Evolutionary conservation across 2,329 filamentous ascomycete genomes (phyloP).

Genomic region (Colletotrichum sojae): DNA sequence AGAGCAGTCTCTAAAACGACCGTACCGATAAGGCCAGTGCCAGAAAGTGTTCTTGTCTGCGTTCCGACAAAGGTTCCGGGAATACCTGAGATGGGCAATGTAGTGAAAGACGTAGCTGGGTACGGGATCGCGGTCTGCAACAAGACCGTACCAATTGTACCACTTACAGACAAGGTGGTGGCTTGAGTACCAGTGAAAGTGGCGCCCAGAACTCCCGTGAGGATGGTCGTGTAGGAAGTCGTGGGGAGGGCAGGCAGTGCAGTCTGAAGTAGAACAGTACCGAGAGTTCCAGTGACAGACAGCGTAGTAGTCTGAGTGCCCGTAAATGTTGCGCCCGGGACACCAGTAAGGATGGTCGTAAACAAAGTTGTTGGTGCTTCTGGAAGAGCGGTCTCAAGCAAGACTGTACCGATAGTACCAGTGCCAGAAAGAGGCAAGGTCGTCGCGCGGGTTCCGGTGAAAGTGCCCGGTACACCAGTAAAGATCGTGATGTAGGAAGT

Average conservation of each 20-base stretch:
- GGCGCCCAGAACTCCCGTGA: background rate
- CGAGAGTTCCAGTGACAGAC: background rate
- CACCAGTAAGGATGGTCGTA: slow-evolving; percentile 8
- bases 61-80: background rate
- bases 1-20: background rate
- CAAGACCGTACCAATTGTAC: background rate
- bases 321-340: slow-evolving; percentile 1
- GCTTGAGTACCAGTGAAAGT: background rate
- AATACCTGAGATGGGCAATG: background rate
- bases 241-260: background rate
- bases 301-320: slow-evolving; percentile 8
- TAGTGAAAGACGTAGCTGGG: background rate
- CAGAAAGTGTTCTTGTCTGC: background rate
- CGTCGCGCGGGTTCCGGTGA: slow-evolving; percentile 8
- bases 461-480: slow-evolving; percentile 9
- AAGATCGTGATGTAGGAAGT: background rate
- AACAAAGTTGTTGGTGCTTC: slow-evolving; percentile 1
- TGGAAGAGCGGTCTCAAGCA: slow-evolving; percentile 17
- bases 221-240: background rate
- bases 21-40: background rate
- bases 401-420: slow-evolving; percentile 17
- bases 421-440: background rate
- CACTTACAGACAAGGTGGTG: background rate
- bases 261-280: slow-evolving; percentile 6
- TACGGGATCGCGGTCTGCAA: background rate